Evolutionary conservation across 192 early-diverging fungal species (phyloP).

Genomic region (Backusella psychrophila): DNA sequence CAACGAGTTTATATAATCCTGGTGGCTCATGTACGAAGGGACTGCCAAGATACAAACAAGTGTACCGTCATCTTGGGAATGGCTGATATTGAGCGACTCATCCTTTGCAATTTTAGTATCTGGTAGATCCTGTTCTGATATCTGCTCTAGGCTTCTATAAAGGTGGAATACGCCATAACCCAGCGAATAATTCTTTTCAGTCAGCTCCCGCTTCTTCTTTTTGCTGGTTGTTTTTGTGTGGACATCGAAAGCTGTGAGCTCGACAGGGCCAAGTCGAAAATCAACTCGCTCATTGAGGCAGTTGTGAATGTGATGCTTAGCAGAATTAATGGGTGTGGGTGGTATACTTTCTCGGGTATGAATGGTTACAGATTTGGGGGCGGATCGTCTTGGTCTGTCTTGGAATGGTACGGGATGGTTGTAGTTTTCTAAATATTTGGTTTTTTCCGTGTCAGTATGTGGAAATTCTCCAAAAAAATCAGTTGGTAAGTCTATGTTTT

Average conservation of each 20-base stretch:
- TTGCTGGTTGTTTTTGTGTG: conserved; percentile 2
- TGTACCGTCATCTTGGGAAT: conserved; percentile 31
- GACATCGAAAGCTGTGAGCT: background rate
- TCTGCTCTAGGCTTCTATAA: conserved; percentile 55
- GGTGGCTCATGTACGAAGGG: conserved; percentile 84
- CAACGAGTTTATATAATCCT: conserved; percentile 87
- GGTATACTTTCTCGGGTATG: background rate
- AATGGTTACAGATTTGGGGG: background rate
- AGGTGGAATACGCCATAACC: conserved; percentile 63
- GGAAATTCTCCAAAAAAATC: background rate
- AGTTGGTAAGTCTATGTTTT: background rate
- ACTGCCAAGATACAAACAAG: conserved; percentile 80
- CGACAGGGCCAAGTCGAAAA: conserved; percentile 4
- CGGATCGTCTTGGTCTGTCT: background rate
- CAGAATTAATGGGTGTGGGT: background rate
- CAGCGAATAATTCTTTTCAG: background rate
- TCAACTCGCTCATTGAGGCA: background rate
- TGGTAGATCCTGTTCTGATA: conserved; percentile 28
- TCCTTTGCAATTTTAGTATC: background rate
- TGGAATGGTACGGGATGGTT: background rate
- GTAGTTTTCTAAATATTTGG: background rate
- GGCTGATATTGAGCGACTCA: background rate
- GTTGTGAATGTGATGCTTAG: background rate
- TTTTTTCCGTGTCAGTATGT: background rate
- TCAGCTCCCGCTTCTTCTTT: conserved; percentile 10